phyloP scores from a whole-genome alignment of 2,329 filamentous ascomycete genomes.

The Talaromyces islandicus region DNA sequence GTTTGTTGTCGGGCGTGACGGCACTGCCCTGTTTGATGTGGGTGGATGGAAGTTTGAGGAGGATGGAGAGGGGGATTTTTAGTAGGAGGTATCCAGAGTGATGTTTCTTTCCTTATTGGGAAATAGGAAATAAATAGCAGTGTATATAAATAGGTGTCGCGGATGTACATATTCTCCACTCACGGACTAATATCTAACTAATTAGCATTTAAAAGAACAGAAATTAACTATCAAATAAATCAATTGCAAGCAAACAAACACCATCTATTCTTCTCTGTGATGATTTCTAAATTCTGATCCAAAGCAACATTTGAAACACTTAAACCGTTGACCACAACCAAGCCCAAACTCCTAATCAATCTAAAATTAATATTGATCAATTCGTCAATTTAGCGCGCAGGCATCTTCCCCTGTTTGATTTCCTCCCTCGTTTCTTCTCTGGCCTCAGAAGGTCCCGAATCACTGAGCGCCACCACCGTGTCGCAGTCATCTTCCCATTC shows the following conservation, averaged over 20 bases:
- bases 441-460: not conserved
- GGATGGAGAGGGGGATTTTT: not conserved
- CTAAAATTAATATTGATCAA: not conserved
- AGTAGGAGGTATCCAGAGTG: not conserved
- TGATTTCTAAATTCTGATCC: not conserved
- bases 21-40: slow-evolving; percentile 17
- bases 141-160: not conserved
- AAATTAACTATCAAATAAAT: not conserved
- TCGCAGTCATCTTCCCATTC: not conserved
- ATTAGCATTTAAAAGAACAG: no score
- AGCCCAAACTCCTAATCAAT: not conserved
- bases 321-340: not conserved
- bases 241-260: not conserved
- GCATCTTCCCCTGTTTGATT: not conserved
- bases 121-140: not conserved
- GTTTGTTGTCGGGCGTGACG: slow-evolving; percentile 21
- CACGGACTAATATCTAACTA: not conserved
- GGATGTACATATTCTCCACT: not conserved
- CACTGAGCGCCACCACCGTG: not conserved
- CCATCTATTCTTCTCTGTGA: not conserved
- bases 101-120: not conserved
- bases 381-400: not conserved
- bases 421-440: not conserved
- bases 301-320: not conserved
- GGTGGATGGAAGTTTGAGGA: slow-evolving; percentile 11